These are phyloP conservation scores for Physaria fendleri DNA, from an alignment of 345 rosid genomes.

Conservation along the genomic window DNA sequence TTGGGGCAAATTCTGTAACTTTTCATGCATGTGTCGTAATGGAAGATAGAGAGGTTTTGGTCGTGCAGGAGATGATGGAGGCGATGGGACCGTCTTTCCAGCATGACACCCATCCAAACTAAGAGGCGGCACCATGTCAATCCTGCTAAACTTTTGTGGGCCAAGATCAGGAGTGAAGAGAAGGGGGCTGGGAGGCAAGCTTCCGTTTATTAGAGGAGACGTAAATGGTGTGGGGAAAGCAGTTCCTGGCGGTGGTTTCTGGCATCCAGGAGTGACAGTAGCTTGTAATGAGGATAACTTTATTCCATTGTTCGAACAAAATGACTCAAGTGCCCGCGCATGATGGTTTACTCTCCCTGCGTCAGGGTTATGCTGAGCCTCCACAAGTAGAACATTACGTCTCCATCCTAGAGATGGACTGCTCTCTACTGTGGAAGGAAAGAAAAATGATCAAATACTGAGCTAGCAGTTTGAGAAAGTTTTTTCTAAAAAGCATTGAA, in stretches of 20 bases:
- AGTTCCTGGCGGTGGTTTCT: conserved; percentile 48
- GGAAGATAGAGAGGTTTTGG: conserved; percentile 69
- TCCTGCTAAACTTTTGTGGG: conserved; percentile 59
- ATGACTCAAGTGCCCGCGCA: conserved; percentile 85
- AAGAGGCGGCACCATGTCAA: conserved; percentile 88
- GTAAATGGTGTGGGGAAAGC: conserved; percentile 77
- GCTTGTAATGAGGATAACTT: conserved; percentile 54
- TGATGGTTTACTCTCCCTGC: conserved; percentile 73
- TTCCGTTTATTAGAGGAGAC: conserved; percentile 85
- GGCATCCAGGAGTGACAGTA: conserved; percentile 43
- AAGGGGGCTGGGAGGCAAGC: conserved; percentile 89
- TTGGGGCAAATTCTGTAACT: conserved; percentile 84
- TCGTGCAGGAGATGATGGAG: conserved; percentile 68
- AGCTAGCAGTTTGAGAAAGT: conserved; percentile 8
- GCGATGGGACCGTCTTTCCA: conserved; percentile 54
- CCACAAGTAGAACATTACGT: conserved; percentile 83
- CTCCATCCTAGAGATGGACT: conserved; percentile 93
- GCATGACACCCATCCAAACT: conserved; percentile 76
- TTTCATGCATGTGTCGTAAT: conserved; percentile 72
- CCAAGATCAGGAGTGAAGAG: conserved; percentile 78
- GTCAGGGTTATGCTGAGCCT: conserved; percentile 89
- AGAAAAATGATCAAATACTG: conserved; percentile 18
- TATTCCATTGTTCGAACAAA: conserved; percentile 64
- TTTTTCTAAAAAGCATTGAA: conserved; percentile 16
- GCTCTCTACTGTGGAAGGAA: conserved; percentile 41